phyloP scores from a whole-genome alignment of 768 basidiomycete species.

The Pisolithus tinctorius region DNA sequence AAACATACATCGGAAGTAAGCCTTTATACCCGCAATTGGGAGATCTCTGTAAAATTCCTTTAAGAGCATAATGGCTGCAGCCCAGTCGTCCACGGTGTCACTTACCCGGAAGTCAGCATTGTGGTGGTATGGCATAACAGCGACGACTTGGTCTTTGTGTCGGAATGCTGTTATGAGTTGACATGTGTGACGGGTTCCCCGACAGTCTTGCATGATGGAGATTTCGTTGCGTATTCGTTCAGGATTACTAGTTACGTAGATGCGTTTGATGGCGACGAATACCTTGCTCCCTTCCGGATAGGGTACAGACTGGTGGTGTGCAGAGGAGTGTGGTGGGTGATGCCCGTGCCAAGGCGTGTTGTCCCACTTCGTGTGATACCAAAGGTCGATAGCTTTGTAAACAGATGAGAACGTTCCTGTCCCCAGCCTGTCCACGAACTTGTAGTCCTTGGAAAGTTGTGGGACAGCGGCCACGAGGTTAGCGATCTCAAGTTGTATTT shows the following conservation, averaged over 20 bases:
- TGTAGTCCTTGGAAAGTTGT: slow-evolving; percentile 60
- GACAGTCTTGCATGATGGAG: slow-evolving; percentile 77
- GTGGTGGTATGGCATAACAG: slow-evolving; percentile 87
- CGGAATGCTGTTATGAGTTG: slow-evolving; percentile 95
- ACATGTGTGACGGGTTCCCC: slow-evolving; percentile 81
- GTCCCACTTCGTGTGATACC: slow-evolving; percentile 70
- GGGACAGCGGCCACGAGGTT: slow-evolving; percentile 66
- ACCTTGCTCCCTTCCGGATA: slow-evolving; percentile 43
- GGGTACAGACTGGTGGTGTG: slow-evolving; percentile 51
- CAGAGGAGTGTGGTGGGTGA: slow-evolving; percentile 57
- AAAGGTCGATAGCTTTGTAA: slow-evolving; percentile 90
- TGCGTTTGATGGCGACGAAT: slow-evolving; percentile 92
- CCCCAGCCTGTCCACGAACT: slow-evolving; percentile 82
- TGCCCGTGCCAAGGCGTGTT: slow-evolving; percentile 67
- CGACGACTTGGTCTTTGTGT: slow-evolving; percentile 85
- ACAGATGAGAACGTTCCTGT: slow-evolving; percentile 99
- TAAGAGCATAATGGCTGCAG: slow-evolving; percentile 4
- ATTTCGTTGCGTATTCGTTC: slow-evolving; percentile 91
- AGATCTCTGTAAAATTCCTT: slow-evolving; percentile 76
- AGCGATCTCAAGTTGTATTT: slow-evolving; percentile 71
- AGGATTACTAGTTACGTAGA: slow-evolving; percentile 94
- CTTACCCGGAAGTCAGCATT: slow-evolving; percentile 91
- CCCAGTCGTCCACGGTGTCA: slow-evolving; percentile 10
- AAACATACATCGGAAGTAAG: slow-evolving; percentile 88
- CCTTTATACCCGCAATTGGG: slow-evolving; percentile 69